Base-by-base conservation (phyloP, 179 eudicot species). In the Vitellaria paradoxa region DNA sequence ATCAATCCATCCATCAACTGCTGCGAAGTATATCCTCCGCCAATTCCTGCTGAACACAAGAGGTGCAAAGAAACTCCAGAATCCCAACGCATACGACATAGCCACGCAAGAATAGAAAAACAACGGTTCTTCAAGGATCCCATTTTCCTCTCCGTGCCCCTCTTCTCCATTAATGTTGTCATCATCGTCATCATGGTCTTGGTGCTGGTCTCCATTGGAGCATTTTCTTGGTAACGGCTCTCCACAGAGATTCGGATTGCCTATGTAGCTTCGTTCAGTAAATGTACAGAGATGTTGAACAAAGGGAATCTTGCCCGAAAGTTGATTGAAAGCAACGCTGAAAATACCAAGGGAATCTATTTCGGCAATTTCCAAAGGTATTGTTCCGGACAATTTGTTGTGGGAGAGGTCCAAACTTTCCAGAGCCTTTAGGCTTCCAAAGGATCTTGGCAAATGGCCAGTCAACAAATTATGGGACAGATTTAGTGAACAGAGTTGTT, bases 51-150 rank as follows among this genome's bases (percentile, higher is more conserved):
- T 63, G 66, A 63, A 14, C 24, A 63, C 6, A 63, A 63, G 4
- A 20, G 37, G 26, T 20, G 37, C 24, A 63, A 63, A 10, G 23
- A 18, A 7, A n/a, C 66, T 63, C 66, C n/a, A n/a, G n/a, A n/a
- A n/a, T n/a, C n/a, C n/a, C n/a, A n/a, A n/a, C n/a, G n/a, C n/a
- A n/a, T n/a, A 63, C 10, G 66, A 15, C 9, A 63, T 63, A 7
- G 66, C 66, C 66, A 63, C 66, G 3, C 66, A 63, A 14, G 37
- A 63, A 10, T 63, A 63, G 23, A 63, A 63, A 24, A 63, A 63
- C 66, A 63, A 9, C 4, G 66, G 66, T 24, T 63, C 37, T 5
- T 63, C 14, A 3, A 63, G 13, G 9, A 63, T 63, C 66, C 66
- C 5, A 9, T 20, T n/a, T 26, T 20, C 66, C 37, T 63, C 37